Evolutionary conservation across 495 filamentous ascomycete species (phyloP).

Genomic region (Lasiosphaeria hispida): DNA sequence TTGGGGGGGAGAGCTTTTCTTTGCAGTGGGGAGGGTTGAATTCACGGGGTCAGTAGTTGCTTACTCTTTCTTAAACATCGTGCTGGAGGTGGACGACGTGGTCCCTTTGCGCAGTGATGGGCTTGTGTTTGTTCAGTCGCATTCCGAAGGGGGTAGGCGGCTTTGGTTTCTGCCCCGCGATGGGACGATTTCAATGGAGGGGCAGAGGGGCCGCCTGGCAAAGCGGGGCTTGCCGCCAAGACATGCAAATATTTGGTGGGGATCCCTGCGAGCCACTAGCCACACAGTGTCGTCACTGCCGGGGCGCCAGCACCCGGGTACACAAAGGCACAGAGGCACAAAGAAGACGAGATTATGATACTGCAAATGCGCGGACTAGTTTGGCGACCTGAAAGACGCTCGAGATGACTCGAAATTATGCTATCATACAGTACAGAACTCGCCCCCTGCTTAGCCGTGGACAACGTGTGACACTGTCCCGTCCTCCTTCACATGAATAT

Average conservation of each 20-base stretch:
- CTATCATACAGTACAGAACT: not conserved
- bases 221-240: not conserved
- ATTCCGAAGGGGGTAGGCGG: not conserved
- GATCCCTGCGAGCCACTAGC: conserved; percentile 1
- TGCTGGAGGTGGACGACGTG: conserved; percentile 1
- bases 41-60: conserved; percentile 11
- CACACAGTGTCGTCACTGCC: conserved; percentile 11
- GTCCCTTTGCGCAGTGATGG: not conserved
- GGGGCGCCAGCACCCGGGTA: too few species aligned
- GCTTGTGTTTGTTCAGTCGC: conserved; percentile 1
- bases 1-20: not conserved
- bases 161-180: conserved; percentile 26
- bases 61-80: conserved; percentile 93
- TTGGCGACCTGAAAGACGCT: not conserved
- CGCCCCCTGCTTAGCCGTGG: conserved; percentile 42
- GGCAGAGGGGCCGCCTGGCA: conserved; percentile 10
- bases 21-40: not conserved
- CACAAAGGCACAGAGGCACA: conserved; percentile 3
- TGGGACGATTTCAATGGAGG: conserved; percentile 21
- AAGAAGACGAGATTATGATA: not conserved
- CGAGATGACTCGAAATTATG: too few species aligned
- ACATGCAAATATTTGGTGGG: conserved; percentile 15
- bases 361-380: not conserved
- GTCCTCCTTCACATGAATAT: conserved; percentile 68
- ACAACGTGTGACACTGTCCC: conserved; percentile 71